Evolutionary conservation across 805 yeast species (phyloP).

Genomic region (Saccharomycopsis amapae): DNA sequence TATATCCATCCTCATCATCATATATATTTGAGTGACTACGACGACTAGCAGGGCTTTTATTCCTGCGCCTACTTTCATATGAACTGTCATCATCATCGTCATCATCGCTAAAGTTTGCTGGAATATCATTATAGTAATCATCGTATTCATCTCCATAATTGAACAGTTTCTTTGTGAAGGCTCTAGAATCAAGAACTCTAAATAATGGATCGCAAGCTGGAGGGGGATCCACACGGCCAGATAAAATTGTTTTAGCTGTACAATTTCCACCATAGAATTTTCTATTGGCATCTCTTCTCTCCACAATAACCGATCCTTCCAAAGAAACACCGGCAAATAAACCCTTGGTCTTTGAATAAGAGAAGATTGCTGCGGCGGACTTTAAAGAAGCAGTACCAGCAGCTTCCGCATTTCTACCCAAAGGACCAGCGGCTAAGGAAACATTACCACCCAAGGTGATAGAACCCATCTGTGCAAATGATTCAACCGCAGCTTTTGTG

Average conservation of each 20-base stretch:
- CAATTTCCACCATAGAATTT: constrained; percentile 87
- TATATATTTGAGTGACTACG: constrained; percentile 25
- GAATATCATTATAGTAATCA: constrained; percentile 71
- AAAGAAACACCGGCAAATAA: constrained; percentile 94
- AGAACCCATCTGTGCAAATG: constrained; percentile 91
- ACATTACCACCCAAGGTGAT: constrained; percentile 92
- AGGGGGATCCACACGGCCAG: constrained; percentile 89
- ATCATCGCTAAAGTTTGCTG: constrained; percentile 56
- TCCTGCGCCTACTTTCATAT: constrained; percentile 23
- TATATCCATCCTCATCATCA: constrained; percentile 27
- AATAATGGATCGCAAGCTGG: constrained; percentile 83
- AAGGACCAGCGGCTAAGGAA: constrained; percentile 94
- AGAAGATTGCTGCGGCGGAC: constrained; percentile 81
- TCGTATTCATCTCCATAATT: constrained; percentile 45
- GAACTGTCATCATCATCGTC: constrained; percentile 32
- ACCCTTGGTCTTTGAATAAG: constrained; percentile 95
- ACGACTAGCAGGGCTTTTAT: constrained; percentile 26
- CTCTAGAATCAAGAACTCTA: constrained; percentile 79
- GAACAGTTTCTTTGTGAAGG: constrained; percentile 54
- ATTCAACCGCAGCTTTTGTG: constrained; percentile 79
- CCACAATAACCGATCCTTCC: constrained; percentile 94
- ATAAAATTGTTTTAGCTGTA: constrained; percentile 77
- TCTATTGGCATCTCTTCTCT: constrained; percentile 94
- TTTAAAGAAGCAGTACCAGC: constrained; percentile 89
- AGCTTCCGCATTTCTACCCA: constrained; percentile 96